Evolutionary conservation across 257 asterid genomes (phyloP).

Genomic region (Cordia subcordata): DNA sequence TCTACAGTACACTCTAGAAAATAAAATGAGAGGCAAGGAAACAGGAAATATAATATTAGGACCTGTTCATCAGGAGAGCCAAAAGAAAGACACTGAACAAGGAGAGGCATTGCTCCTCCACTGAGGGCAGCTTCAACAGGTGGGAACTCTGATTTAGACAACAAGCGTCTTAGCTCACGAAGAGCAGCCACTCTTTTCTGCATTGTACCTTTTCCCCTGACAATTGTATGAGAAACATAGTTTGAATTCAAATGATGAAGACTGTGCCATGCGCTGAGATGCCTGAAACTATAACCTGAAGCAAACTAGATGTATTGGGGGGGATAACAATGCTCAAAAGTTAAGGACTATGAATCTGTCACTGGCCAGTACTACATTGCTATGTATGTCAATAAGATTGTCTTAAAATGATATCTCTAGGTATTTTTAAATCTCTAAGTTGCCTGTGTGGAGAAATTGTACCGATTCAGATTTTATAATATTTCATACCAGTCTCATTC

Average conservation of each 20-base stretch:
- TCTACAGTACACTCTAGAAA: background rate
- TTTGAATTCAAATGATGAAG: too few species aligned
- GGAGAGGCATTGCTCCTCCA: slow-evolving; percentile 75
- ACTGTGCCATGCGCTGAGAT: too few species aligned
- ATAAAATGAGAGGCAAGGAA: background rate
- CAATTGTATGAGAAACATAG: slow-evolving; percentile 6
- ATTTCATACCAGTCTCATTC: too few species aligned
- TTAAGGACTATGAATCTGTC: too few species aligned
- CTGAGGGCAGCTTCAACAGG: slow-evolving; percentile 81
- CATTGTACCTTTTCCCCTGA: slow-evolving; percentile 79
- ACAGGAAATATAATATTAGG: background rate
- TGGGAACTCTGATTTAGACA: slow-evolving; percentile 88
- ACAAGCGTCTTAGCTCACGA: slow-evolving; percentile 75
- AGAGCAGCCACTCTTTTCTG: slow-evolving; percentile 83
- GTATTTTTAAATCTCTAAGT: too few species aligned
- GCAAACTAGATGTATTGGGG: too few species aligned
- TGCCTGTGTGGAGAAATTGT: too few species aligned
- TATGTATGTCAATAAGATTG: too few species aligned
- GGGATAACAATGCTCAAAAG: too few species aligned
- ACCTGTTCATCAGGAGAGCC: slow-evolving; percentile 98
- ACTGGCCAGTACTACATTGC: too few species aligned
- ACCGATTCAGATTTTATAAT: too few species aligned
- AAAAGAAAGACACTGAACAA: slow-evolving; percentile 82
- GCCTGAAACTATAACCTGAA: background rate
- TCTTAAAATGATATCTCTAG: too few species aligned